Evolutionary conservation across 768 basidiomycete species (phyloP), one percentile per base, ranked within the genome.

Genomic region (Lyophyllum semitale): DNA sequence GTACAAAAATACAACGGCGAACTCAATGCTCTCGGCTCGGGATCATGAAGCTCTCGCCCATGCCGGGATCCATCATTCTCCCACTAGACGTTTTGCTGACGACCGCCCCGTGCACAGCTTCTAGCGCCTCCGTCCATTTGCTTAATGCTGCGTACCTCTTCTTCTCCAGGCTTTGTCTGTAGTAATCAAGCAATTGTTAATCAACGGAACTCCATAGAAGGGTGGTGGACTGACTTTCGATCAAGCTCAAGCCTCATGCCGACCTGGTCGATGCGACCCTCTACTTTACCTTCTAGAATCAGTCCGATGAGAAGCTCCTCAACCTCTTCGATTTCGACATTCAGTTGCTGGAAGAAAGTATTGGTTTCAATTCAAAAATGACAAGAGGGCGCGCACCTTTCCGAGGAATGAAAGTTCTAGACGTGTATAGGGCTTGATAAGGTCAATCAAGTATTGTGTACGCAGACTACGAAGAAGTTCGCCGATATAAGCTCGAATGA

Each of bases 401-500:
- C 93, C 95, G 5, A 99, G 83, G 80, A 95, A 97, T 18, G 88
- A 83, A 38, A 98, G 80, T 69, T 98, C 96, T 27, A 99, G 81
- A 29, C 96, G 82, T 0, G 93, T 95, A 74, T 99, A 99, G 8
- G 97, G 95, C 70, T 95, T 96, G 78, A 98, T 97, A 57, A 98
- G 84, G 67, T 98, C 97, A 62, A 98, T 94, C 62, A 99, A 84
- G 68, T 98, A 99, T 65, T 96, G 94, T 0, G 97, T 98, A 7
- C 97, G 83, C 54, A 99, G 74, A 67, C 93, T 95, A 48, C 91
- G 89, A 56, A 99, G 80, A 18, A 99, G 86, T 71, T 98, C 97
- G 59, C 95, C 95, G 49, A 98, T 98, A 73, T 98, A 96, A n/a
- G 82, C 80, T 27, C 88, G 84, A 67, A 99, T 98, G 77, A 99